A percentile compares a stretch with the other conserved stretches of the same genome.
Conservation (phyloP, 257 asterid genomes). For the Solanum chiquidenum region DNA sequence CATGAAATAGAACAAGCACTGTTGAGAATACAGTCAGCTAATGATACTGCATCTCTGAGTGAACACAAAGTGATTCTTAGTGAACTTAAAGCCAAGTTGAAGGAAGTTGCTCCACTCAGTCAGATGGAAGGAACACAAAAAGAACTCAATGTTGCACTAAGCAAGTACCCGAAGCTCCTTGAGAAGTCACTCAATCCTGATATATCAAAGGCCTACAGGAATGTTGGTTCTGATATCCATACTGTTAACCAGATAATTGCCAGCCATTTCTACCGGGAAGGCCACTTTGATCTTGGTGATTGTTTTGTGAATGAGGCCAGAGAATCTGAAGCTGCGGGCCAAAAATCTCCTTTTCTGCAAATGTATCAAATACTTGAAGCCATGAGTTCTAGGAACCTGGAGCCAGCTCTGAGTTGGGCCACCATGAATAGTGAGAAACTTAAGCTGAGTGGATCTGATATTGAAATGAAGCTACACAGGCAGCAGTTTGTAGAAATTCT, state of each 20-base stretch:
- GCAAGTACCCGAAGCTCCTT: constrained; percentile 72
- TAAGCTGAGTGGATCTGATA: constrained; percentile 43
- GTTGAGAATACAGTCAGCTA: constrained; percentile 40
- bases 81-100: constrained; percentile 62
- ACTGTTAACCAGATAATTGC: constrained; percentile 70
- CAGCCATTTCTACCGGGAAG: constrained; percentile 76
- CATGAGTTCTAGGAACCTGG: constrained; percentile 52
- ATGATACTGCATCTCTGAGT: constrained; percentile 27
- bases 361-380: constrained; percentile 73
- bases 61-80: constrained; percentile 40
- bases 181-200: constrained; percentile 78
- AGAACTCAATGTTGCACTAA: constrained; percentile 63
- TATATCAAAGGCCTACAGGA: constrained; percentile 76
- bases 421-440: constrained; percentile 46
- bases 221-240: constrained; percentile 58
- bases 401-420: constrained; percentile 86
- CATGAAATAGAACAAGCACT: constrained; percentile 68
- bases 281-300: constrained; percentile 79
- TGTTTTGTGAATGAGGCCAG: constrained; percentile 44
- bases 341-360: constrained; percentile 51
- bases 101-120: constrained; percentile 58
- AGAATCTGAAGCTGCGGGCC: constrained; percentile 43
- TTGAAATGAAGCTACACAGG: constrained; percentile 74
- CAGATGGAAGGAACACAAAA: constrained; percentile 74
- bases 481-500: constrained; percentile 73